A percentile compares a stretch with the other conserved stretches of the same genome.
Conservation (phyloP, 2,329 filamentous ascomycete genomes). For the Curvularia hawaiiensis region DNA sequence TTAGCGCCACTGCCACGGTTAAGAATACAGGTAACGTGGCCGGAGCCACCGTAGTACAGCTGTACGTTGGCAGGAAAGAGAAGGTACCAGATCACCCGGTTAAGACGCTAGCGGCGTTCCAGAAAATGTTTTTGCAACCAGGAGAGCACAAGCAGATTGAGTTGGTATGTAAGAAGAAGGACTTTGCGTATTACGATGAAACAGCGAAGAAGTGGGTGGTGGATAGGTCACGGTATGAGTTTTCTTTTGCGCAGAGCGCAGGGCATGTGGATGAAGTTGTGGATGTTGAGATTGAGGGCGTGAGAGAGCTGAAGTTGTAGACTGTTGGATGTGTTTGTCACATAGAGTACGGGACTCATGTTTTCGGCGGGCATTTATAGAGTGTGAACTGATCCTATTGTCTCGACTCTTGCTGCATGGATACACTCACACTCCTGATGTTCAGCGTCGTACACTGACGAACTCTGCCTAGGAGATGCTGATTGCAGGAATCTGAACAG, state of each 20-base stretch:
- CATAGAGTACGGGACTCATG: too few species aligned
- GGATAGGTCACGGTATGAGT: conserved; percentile 39
- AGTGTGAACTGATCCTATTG: not conserved
- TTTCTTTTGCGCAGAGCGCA: conserved; percentile 41
- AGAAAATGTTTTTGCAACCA: conserved; percentile 64
- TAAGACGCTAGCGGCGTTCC: conserved; percentile 72
- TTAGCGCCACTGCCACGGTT: conserved; percentile 48
- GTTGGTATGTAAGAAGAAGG: conserved; percentile 47
- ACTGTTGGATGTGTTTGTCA: not conserved
- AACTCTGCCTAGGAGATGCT: not conserved
- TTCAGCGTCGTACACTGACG: not conserved
- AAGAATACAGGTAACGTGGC: conserved; percentile 57
- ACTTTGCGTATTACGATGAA: conserved; percentile 44
- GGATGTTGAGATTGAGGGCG: conserved; percentile 29
- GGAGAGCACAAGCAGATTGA: conserved; percentile 63
- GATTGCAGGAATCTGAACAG: not conserved
- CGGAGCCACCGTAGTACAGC: conserved; percentile 60
- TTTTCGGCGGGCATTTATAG: not conserved
- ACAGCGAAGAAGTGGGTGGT: conserved; percentile 33
- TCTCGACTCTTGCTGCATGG: not conserved
- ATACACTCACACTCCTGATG: not conserved
- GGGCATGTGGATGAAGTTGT: conserved; percentile 32
- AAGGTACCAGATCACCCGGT: conserved; percentile 56
- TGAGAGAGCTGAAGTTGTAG: conserved; percentile 26
- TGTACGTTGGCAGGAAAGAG: conserved; percentile 62